Conservation (phyloP, 805 yeast genomes). For the Zygosaccharomyces pseudorouxii region DNA sequence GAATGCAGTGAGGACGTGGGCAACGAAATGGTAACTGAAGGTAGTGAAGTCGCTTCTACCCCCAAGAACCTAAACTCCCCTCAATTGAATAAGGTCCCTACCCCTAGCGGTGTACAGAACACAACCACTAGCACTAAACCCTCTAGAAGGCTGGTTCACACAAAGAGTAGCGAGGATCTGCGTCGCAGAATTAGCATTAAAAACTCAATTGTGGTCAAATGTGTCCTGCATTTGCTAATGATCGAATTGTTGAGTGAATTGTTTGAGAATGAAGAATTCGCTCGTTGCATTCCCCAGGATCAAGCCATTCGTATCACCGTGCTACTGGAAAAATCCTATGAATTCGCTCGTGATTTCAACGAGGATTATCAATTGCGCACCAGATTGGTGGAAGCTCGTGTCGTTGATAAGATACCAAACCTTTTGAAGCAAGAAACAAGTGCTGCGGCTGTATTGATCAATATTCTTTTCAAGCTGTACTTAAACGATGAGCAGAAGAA, state of each 20-base stretch:
- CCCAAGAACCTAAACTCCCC: neutral
- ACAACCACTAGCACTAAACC: slow-evolving; percentile 7
- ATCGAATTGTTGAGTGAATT: slow-evolving; percentile 82
- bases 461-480: slow-evolving; percentile 74
- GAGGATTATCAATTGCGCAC: slow-evolving; percentile 83
- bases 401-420: slow-evolving; percentile 89
- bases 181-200: slow-evolving; percentile 49
- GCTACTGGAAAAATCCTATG: slow-evolving; percentile 63
- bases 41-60: slow-evolving; percentile 4
- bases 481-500: slow-evolving; percentile 44
- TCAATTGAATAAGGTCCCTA: neutral
- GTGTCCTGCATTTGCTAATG: slow-evolving; percentile 84
- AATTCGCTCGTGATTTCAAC: slow-evolving; percentile 82
- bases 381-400: slow-evolving; percentile 86
- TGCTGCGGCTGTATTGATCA: slow-evolving; percentile 81
- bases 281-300: slow-evolving; percentile 60
- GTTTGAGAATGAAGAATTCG: slow-evolving; percentile 65
- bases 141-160: slow-evolving; percentile 17
- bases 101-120: neutral
- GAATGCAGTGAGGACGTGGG: slow-evolving; percentile 38
- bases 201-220: slow-evolving; percentile 80
- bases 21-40: slow-evolving; percentile 28
- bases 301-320: slow-evolving; percentile 57
- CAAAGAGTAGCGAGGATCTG: slow-evolving; percentile 36
- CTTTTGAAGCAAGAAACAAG: slow-evolving; percentile 86